Evolutionary conservation across 345 rosid genomes (phyloP), one percentile per base, ranked within the genome.

Genomic region (Eutrema japonicum): DNA sequence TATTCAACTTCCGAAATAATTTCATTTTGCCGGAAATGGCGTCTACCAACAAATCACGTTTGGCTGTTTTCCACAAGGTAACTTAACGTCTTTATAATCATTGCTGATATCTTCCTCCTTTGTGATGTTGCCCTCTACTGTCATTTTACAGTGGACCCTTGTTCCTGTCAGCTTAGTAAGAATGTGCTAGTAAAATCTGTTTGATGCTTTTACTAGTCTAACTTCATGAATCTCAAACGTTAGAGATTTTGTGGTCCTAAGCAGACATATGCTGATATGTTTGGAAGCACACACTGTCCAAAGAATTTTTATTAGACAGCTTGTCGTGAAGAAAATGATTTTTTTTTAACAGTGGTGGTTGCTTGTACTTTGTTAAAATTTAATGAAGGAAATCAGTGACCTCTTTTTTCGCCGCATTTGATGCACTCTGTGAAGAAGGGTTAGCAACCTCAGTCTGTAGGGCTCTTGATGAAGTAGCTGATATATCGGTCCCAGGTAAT

Each of bases 11-110:
- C 97, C 40, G 91, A 95, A 80, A 66, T 95, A 47, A 84, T 88
- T 82, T 88, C 89, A 49, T 92, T 95, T 77, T 95, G 97, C 80
- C 81, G 90, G 72, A 87, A 82, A 72, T 95, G 97, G 97, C 90
- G 91, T 48, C 85, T 94, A 66, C 90, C 99, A 18, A 91, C 93
- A 32, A 94, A 94, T 85, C 93, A 94, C 65, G 77, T 94, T 41
- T 94, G 98, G 96, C 81, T 94, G 77, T 87, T 89, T 83, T 94
- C 97, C 66, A 81, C 97, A 71, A 89, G 98, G 98, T 94, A 77
- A 77, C 48, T 41, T 70, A 49, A 62, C 43, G 45, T 8, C 57
- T 76, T 63, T 29, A 41, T 62, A 12, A 38, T 36, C 29, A n/a
- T 49, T 57, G 61, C 43, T 40, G 27, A 6, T 57, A 40, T 74